Conservation (phyloP, 352 stramenopile species). For the Globisporangium irregulare region DNA sequence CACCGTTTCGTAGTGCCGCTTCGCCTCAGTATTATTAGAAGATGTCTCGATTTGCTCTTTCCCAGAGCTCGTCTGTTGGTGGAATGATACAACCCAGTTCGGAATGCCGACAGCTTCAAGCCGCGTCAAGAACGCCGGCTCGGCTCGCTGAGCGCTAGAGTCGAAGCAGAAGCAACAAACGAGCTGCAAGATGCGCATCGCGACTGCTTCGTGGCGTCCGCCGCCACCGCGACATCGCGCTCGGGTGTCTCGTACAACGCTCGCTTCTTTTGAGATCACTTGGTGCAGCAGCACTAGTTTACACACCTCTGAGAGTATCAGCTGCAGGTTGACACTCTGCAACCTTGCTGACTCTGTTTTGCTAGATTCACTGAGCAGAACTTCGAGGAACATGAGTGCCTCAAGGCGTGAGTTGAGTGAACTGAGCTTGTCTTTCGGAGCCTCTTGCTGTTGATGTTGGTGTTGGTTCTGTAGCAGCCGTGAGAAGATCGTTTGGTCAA, state of each 20-base stretch:
- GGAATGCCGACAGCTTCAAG: conserved; percentile 24
- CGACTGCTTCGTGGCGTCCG: conserved; percentile 17
- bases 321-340: conserved; percentile 22
- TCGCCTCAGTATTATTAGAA: background rate
- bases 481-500: conserved; percentile 16
- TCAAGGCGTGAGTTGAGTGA: conserved; percentile 20
- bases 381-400: conserved; percentile 23
- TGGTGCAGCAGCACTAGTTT: conserved; percentile 23
- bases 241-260: conserved; percentile 9
- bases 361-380: conserved; percentile 12
- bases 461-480: background rate
- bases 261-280: conserved; percentile 21
- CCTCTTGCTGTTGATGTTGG: background rate
- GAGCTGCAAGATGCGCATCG: conserved; percentile 38
- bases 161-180: conserved; percentile 36
- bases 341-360: background rate
- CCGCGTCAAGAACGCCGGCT: conserved; percentile 20
- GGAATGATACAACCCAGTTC: conserved; percentile 23
- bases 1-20: background rate
- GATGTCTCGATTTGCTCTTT: background rate
- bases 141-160: conserved; percentile 22
- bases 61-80: conserved; percentile 11
- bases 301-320: conserved; percentile 26
- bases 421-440: background rate
- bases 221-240: background rate